These are phyloP conservation scores for Sporothrix variecibatus DNA, from an alignment of 2,329 filamentous ascomycete genomes.

Conservation along the genomic window DNA sequence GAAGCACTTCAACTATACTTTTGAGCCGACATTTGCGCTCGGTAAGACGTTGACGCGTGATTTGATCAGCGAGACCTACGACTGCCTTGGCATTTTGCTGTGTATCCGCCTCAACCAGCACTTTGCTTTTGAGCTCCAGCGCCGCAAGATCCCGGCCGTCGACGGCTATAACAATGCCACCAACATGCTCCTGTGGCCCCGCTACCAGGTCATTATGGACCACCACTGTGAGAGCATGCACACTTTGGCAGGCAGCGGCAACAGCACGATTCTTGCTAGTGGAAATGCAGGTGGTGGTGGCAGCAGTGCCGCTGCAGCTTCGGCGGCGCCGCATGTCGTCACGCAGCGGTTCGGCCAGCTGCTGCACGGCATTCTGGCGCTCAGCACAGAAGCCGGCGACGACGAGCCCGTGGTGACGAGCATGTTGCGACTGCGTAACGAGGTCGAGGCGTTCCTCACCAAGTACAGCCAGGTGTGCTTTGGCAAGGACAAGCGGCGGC, in stretches of 20 bases:
- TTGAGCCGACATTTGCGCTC: conserved; percentile 84
- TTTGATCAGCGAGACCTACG: conserved; percentile 74
- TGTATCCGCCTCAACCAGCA: conserved; percentile 93
- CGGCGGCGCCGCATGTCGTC: conserved; percentile 82
- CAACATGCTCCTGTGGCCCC: conserved; percentile 94
- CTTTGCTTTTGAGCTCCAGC: conserved; percentile 89
- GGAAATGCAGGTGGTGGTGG: conserved; percentile 38
- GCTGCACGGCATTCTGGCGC: conserved; percentile 75
- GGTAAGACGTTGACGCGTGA: conserved; percentile 75
- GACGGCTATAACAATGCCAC: conserved; percentile 93
- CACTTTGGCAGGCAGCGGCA: conserved; percentile 51
- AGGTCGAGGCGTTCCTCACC: conserved; percentile 80
- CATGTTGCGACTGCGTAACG: conserved; percentile 71
- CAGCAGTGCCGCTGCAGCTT: conserved; percentile 56
- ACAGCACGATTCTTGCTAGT: conserved; percentile 8
- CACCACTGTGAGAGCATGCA: conserved; percentile 86
- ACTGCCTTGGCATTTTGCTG: conserved; percentile 84
- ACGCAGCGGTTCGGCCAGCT: conserved; percentile 97
- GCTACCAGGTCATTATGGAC: conserved; percentile 92
- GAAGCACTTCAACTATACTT: conserved; percentile 82
- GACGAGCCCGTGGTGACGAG: conserved; percentile 90
- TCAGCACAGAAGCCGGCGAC: conserved; percentile 89
- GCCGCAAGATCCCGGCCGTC: conserved; percentile 82
- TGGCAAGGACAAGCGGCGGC: conserved; percentile 72
- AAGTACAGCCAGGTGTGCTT: conserved; percentile 72